Conservation (phyloP, 2,329 filamentous ascomycete species). For the Bipolaris zeicola region DNA sequence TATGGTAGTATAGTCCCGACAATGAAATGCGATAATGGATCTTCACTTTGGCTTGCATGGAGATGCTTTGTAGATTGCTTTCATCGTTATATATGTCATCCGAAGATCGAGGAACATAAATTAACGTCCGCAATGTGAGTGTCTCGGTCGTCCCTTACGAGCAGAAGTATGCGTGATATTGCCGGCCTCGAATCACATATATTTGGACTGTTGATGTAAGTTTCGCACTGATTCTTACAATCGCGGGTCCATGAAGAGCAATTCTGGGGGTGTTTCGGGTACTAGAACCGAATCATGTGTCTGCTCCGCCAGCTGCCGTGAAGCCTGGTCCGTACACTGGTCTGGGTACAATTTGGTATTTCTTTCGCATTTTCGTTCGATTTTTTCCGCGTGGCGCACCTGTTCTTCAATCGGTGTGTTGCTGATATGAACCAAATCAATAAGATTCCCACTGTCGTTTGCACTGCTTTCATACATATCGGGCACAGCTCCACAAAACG, state of each 20-base stretch:
- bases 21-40: too few species aligned
- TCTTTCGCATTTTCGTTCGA: background rate
- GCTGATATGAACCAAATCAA: background rate
- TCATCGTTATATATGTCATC: background rate
- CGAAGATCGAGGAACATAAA: background rate
- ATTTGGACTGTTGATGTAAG: background rate
- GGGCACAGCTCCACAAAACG: background rate
- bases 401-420: constrained; percentile 6
- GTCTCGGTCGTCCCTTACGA: background rate
- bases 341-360: background rate
- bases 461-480: background rate
- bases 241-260: background rate
- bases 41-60: too few species aligned
- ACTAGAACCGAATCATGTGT: constrained; percentile 10
- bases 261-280: constrained; percentile 16
- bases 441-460: background rate
- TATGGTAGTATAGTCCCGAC: too few species aligned
- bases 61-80: too few species aligned
- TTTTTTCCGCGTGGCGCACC: background rate
- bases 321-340: background rate
- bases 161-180: background rate
- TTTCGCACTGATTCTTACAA: background rate
- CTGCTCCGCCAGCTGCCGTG: background rate
- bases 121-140: background rate
- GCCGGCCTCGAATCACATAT: too few species aligned